Base-by-base conservation (phyloP, 2,329 filamentous ascomycete genomes). In the Anthostomella pinea region DNA sequence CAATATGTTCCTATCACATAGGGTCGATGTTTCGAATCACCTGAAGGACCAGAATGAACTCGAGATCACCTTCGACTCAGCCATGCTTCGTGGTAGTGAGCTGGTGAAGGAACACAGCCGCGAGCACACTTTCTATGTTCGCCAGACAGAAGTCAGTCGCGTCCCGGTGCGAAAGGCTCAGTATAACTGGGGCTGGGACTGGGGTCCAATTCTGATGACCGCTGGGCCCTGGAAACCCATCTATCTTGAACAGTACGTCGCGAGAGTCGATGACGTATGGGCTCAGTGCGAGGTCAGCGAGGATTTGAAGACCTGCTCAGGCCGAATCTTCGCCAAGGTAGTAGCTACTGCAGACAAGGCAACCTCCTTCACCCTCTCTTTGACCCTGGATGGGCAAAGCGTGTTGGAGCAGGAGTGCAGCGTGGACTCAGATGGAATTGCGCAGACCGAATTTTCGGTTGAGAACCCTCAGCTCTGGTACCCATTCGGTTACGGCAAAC, bases 171-270 rank as follows among this genome's bases (percentile, higher is more conserved):
- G 81, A n/a, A 85, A 85, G 53, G 77, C 80, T 1, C 81, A 85
- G 56, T 85, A 81, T 48, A 75, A 83, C 48, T 85, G 78, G 78
- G 79, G 81, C 4, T 85, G 81, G 81, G 81, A 85, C 51, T 84
- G 80, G 81, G 81, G 81, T 0, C 80, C 81, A 1, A 68, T 81
- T 6, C 49, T 83, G 33, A 70, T 79, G 57, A 80, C 78, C 1
- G 73, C 70, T 7, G 81, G 80, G 0, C 76, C 79, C 3, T 89
- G 85, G 83, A 75, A 75, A 43, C 73, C 79, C 2, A 70, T 88
- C 2, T 70, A 70, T 9, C 58, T 89, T 2, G 83, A 90, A 56
- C 70, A 72, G 1, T 88, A 83, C 41, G 57, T 65, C 25, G 67
- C 70, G 7, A 67, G 75, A 11, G 61, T 89, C 5, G 66, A 73